Conservation (phyloP, 2,329 filamentous ascomycete genomes). For the Sporothrix luriei region DNA sequence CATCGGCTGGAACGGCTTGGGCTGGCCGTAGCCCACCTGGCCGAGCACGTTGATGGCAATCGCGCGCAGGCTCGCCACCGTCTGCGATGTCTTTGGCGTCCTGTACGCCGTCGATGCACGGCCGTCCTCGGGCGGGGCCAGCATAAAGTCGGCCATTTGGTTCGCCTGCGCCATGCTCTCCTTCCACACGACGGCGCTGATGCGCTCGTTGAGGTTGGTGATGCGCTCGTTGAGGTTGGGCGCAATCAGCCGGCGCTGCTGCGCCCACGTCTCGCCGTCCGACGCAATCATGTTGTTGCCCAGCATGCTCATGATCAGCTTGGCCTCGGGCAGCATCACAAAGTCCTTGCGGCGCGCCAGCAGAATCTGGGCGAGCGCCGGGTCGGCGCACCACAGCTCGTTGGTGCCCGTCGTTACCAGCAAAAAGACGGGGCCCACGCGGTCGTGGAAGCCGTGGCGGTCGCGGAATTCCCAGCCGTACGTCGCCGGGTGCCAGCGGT, state of each 20-base stretch:
- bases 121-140: constrained; percentile 7
- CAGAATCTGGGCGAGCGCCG: constrained; percentile 40
- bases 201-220: constrained; percentile 40
- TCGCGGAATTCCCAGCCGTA: constrained; percentile 44
- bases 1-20: constrained; percentile 40
- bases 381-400: constrained; percentile 40
- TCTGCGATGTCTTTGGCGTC: constrained; percentile 37
- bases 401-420: constrained; percentile 40
- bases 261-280: constrained; percentile 41
- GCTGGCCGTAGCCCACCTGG: constrained; percentile 42
- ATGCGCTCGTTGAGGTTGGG: constrained; percentile 40
- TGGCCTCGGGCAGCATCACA: constrained; percentile 38
- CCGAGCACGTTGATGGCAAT: constrained; percentile 47
- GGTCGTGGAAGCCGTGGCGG: constrained; percentile 39
- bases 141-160: constrained; percentile 41
- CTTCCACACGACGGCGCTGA: constrained; percentile 41
- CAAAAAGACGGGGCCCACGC: constrained; percentile 41
- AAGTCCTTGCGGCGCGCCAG: constrained; percentile 45
- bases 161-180: constrained; percentile 42
- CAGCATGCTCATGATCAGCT: constrained; percentile 42
- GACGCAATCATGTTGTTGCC: constrained; percentile 43
- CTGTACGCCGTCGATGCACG: not conserved
- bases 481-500: constrained; percentile 31
- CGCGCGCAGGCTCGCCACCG: constrained; percentile 41
- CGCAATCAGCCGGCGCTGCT: constrained; percentile 45